Evolutionary conservation across 2,329 filamentous ascomycete genomes (phyloP).

Genomic region (Monilinia aucupariae): DNA sequence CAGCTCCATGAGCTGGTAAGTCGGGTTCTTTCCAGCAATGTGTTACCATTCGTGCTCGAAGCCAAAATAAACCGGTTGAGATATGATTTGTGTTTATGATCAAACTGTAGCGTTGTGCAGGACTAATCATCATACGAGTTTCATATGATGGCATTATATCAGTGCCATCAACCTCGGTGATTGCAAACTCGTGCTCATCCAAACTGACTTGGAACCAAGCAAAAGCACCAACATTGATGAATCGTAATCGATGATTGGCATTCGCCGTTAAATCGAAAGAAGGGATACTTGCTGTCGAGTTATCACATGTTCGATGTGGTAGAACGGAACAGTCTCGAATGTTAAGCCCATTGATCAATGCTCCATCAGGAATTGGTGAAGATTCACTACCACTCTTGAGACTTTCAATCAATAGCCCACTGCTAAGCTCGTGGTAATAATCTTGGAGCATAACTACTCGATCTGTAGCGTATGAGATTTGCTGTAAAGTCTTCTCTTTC

Average conservation of each 20-base stretch:
- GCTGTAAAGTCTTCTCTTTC: conserved; percentile 46
- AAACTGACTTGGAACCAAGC: conserved; percentile 67
- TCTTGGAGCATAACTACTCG: conserved; percentile 64
- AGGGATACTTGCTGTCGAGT: conserved; percentile 37
- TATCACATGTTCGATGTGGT: conserved; percentile 42
- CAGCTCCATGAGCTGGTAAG: conserved; percentile 39
- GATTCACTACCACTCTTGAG: conserved; percentile 41
- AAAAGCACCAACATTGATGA: conserved; percentile 67
- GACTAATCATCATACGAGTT: conserved; percentile 58
- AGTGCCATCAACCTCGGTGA: conserved; percentile 68
- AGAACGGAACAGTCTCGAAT: conserved; percentile 38
- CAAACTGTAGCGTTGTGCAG: conserved; percentile 66
- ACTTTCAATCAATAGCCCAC: conserved; percentile 37
- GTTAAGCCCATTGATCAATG: conserved; percentile 43
- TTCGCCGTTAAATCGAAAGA: conserved; percentile 46
- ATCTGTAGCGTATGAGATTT: conserved; percentile 52
- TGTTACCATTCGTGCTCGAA: conserved; percentile 57
- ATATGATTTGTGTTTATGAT: conserved; percentile 56
- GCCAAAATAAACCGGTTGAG: conserved; percentile 52
- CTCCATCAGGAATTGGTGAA: conserved; percentile 43
- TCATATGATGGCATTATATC: conserved; percentile 55
- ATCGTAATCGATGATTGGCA: conserved; percentile 57
- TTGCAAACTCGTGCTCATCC: conserved; percentile 58
- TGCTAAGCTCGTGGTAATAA: conserved; percentile 60
- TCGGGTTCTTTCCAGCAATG: conserved; percentile 53